Conservation (phyloP, 148 eudicot species). For the Spergularia marina region DNA sequence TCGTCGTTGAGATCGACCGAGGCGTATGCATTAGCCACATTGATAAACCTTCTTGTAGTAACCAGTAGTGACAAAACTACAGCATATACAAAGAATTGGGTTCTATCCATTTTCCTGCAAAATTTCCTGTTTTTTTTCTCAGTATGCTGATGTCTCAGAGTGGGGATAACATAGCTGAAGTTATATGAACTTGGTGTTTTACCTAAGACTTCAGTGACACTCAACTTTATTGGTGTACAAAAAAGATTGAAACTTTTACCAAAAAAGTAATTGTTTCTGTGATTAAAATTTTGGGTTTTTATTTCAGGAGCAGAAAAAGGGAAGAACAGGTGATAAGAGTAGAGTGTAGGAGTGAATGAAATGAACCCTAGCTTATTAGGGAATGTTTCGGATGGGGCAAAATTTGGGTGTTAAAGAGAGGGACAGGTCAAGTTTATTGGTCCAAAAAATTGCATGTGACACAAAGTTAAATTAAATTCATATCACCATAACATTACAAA, state of each 20-base stretch:
- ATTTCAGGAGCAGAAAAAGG: background rate
- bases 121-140: background rate
- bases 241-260: background rate
- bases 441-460: conserved; percentile 35
- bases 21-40: conserved; percentile 15
- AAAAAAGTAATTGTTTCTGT: conserved; percentile 6
- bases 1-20: conserved; percentile 61
- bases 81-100: conserved; percentile 15
- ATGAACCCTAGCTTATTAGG: background rate
- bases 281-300: conserved; percentile 1
- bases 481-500: background rate
- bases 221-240: background rate
- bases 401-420: background rate
- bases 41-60: conserved; percentile 14
- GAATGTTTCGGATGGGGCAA: conserved; percentile 27
- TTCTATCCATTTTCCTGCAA: background rate
- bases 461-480: background rate
- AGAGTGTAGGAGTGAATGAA: conserved; percentile 16
- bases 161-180: conserved; percentile 5
- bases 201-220: too few relatives aligned
- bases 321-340: background rate
- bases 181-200: background rate
- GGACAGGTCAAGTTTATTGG: conserved; percentile 24
- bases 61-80: conserved; percentile 17
- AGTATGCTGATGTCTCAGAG: background rate